These are phyloP conservation scores for Aspergillus floridensis DNA, from an alignment of 2,329 filamentous ascomycete species.

Conservation along the genomic window DNA sequence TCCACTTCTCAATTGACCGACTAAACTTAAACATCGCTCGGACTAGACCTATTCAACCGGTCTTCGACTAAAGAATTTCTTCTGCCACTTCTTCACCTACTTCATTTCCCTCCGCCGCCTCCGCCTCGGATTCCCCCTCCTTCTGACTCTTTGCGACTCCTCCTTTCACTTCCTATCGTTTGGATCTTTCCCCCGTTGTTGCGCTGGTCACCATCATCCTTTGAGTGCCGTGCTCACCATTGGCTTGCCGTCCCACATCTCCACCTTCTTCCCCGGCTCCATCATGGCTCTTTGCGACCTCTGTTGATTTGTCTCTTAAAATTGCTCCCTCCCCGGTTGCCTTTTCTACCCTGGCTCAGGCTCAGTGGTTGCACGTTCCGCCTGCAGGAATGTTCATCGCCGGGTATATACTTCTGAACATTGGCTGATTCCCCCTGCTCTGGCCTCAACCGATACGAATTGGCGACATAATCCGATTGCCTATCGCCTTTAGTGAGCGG, in stretches of 20 bases:
- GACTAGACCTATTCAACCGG: not conserved
- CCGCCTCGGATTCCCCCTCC: not conserved
- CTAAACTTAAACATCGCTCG: not conserved
- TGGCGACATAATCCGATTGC: conserved; percentile 1
- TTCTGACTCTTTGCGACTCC: not conserved
- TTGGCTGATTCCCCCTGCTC: conserved; percentile 3
- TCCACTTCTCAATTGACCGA: not conserved
- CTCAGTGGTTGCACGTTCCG: not conserved
- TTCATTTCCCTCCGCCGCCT: not conserved
- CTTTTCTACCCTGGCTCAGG: not conserved
- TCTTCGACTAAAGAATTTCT: not conserved
- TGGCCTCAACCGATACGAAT: not conserved
- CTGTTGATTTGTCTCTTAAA: conserved; percentile 3
- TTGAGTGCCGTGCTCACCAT: not conserved
- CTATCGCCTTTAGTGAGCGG: conserved; percentile 4
- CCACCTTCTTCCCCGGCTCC: not conserved
- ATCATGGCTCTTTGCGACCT: conserved; percentile 3
- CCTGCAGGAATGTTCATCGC: conserved; percentile 4
- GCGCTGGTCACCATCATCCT: not conserved
- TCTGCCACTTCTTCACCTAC: not conserved
- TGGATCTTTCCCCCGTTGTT: conserved; percentile 2
- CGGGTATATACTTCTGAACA: not conserved
- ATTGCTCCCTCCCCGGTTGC: not conserved
- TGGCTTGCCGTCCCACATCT: not conserved
- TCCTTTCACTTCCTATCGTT: not conserved